These are phyloP conservation scores for Carex sylvatica DNA, from an alignment of 202 grass and related monocot genomes.

Conservation along the genomic window DNA sequence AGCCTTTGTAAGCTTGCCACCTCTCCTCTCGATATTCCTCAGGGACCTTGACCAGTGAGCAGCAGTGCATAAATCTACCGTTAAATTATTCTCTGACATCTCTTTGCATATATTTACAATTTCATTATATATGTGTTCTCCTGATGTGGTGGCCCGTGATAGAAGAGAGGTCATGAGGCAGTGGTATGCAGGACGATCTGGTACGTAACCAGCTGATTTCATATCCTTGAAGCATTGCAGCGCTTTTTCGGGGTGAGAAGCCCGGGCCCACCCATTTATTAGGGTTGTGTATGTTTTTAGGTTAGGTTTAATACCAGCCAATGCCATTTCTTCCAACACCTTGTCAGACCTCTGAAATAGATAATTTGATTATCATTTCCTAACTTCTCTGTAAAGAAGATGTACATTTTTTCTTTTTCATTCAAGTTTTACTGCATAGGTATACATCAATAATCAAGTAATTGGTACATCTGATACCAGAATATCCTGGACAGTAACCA, in stretches of 20 bases:
- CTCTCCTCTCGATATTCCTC: slow-evolving; percentile 74
- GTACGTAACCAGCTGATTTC: slow-evolving; percentile 58
- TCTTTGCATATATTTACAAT: slow-evolving; percentile 84
- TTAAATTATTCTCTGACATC: slow-evolving; percentile 82
- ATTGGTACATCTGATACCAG: slow-evolving; percentile 6
- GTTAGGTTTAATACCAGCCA: slow-evolving; percentile 73
- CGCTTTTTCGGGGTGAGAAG: slow-evolving; percentile 74
- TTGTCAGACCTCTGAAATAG: slow-evolving; percentile 66
- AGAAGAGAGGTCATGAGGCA: slow-evolving; percentile 90
- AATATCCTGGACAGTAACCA: background rate
- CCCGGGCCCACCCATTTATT: slow-evolving; percentile 88
- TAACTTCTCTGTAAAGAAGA: background rate
- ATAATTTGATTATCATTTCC: slow-evolving; percentile 7
- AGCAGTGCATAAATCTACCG: slow-evolving; percentile 73
- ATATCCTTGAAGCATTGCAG: slow-evolving; percentile 82
- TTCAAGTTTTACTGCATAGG: background rate
- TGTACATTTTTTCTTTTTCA: background rate
- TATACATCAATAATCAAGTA: slow-evolving; percentile 2
- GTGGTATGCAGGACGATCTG: slow-evolving; percentile 84
- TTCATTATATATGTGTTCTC: slow-evolving; percentile 62
- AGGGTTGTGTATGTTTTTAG: slow-evolving; percentile 94
- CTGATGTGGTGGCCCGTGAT: slow-evolving; percentile 63
- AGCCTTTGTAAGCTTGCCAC: slow-evolving; percentile 87
- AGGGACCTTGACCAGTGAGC: slow-evolving; percentile 92
- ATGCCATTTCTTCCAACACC: slow-evolving; percentile 78